These are phyloP conservation scores for Pichia sp. DNA, from an alignment of 1,139 yeast species.

Conservation along the genomic window DNA sequence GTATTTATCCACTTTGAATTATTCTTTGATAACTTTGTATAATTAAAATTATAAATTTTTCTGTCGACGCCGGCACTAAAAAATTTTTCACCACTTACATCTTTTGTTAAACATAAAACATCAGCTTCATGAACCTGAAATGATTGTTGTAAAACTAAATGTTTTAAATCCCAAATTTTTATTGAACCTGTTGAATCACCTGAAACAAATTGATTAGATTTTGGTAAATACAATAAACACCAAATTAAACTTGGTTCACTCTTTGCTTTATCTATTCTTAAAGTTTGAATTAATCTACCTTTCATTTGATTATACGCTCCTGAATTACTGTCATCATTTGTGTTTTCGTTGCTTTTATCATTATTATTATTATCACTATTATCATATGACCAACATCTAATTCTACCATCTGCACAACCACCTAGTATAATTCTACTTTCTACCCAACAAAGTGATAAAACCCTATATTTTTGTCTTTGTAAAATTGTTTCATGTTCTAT, in stretches of 20 bases:
- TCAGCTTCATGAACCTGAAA: conserved; percentile 89
- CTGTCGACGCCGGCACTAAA: conserved; percentile 94
- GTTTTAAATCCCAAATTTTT: conserved; percentile 85
- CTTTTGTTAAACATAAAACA: conserved; percentile 68
- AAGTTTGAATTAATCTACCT: conserved; percentile 31
- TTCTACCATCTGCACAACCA: conserved; percentile 93
- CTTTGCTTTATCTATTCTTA: conserved; percentile 54
- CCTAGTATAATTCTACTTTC: conserved; percentile 61
- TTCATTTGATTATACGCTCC: conserved; percentile 1
- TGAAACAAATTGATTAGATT: conserved; percentile 66
- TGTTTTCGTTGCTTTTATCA: too few species aligned
- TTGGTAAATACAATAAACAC: conserved; percentile 66
- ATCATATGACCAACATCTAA: conserved; percentile 67
- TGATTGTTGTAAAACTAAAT: conserved; percentile 70
- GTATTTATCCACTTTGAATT: conserved; percentile 69
- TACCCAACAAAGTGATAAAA: conserved; percentile 74
- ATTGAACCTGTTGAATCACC: conserved; percentile 96
- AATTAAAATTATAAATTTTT: conserved; percentile 69
- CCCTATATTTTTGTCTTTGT: conserved; percentile 81
- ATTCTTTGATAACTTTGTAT: conserved; percentile 26
- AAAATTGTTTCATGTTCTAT: conserved; percentile 72
- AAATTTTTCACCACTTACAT: conserved; percentile 53
- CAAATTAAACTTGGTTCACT: conserved; percentile 66
- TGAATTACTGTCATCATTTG: too few species aligned
- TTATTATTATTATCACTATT: too few species aligned